Evolutionary conservation across 805 yeast genomes (phyloP), one percentile per base, ranked within the genome.

Genomic region (Brettanomyces bruxellensis): DNA sequence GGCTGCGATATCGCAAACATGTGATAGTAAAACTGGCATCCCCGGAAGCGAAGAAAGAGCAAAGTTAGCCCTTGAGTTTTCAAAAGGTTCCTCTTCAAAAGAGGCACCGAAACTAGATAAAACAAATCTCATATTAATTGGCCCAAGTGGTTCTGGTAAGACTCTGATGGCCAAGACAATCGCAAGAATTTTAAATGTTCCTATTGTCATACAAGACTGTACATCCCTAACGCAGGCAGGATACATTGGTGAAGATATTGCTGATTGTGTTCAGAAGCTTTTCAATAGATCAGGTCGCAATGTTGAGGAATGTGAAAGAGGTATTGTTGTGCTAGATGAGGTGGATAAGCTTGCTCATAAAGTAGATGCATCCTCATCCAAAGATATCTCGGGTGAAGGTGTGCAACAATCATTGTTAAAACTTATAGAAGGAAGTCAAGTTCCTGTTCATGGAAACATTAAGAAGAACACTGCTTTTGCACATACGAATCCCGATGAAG

Each of bases 151-250:
- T 1, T 72, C 81, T 3, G 83, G 84, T 18, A 79, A 78, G 55
- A 79, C 84, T 0, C 55, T 78, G 13, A 64, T 78, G 34, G 82
- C 83, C 1, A 68, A 72, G 40, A 75, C 81, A 0, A 58, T 78
- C 39, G 83, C 83, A 0, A 67, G 66, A 36, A 62, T 70, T 1
- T 55, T 78, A 38, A 71, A 76, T 30, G 79, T 75, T 25, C 83
- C 84, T 2, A 71, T 78, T 36, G 72, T 79, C 0, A 77, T 78
- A 12, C 76, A 78, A 5, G 83, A 78, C 53, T 79, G 83, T 55
- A 78, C 84, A 0, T 75, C 79, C 40, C 55, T 78, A 48, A 78
- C 84, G 0, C 83, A 78, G 54, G 81, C 83, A 0, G 84, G 84
- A 5, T 78, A 79, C 53, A 76, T 79, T 40, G 84, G 84, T 24